Base-by-base conservation (phyloP, 2,329 filamentous ascomycete genomes). In the Talaromyces verruculosus region DNA sequence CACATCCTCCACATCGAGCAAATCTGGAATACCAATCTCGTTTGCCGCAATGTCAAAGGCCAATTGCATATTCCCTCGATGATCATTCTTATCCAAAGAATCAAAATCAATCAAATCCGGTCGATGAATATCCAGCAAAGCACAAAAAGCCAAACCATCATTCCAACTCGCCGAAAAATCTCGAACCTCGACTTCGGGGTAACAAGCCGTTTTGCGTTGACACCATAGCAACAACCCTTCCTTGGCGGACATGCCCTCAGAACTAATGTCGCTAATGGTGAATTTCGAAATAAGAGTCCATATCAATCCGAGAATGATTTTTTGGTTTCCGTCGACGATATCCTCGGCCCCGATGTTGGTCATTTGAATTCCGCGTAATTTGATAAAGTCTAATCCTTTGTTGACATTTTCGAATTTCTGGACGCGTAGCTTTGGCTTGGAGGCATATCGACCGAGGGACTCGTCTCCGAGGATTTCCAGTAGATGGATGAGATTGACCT, bases 381-480 rank as follows among this genome's bases (percentile, higher is more conserved):
- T 96, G 82, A 99, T 93, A 74, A 95, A 99, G 79, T 97, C 89
- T 68, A 99, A 88, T 60, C 92, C 92, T 72, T 93, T 89, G 82
- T 98, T 98, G 78, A 95, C 94, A 85, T 99, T 99, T 79, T 99
- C 95, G 79, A 98, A 99, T 72, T 89, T 89, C 82, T 99, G 95
- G 62, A 99, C 95, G 66, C 95, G 92, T 71, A 99, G 85, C 81
- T 97, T 97, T 45, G 95, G 95, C 74, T 94, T 96, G 63, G 94
- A 91, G 69, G 95, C 95, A 86, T 99, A 99, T 78, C 94, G 91
- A 70, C 95, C 95, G 67, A 99, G 89, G 7, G 93, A 96, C 80
- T 98, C 95, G 76, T 89, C 89, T 68, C 93, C 96, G 63, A 99
- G 89, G 77, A 95, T 95, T 83, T 99, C 95, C 74, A 99, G 91